Evolutionary conservation across 805 yeast genomes (phyloP).

Genomic region (Saccharomycopsis vini): DNA sequence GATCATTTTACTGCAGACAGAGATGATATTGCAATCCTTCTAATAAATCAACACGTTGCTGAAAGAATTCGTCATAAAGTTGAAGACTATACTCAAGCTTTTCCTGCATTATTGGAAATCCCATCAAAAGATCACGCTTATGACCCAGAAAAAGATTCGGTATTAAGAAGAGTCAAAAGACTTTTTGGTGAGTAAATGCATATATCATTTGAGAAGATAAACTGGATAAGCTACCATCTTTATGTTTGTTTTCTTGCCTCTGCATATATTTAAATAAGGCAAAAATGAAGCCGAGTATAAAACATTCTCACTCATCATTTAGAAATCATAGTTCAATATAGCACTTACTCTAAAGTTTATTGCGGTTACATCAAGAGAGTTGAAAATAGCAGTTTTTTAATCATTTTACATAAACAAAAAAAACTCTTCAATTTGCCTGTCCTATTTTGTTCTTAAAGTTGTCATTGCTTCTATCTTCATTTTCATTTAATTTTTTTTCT

Average conservation of each 20-base stretch:
- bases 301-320: background rate
- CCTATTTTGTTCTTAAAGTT: no score
- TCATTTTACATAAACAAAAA: no score
- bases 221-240: no score
- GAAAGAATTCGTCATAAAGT: slow-evolving; percentile 77
- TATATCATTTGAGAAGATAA: background rate
- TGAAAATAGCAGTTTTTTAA: no score
- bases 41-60: slow-evolving; percentile 92
- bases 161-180: slow-evolving; percentile 87
- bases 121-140: slow-evolving; percentile 99
- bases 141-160: slow-evolving; percentile 96
- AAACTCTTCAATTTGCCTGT: no score
- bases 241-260: no score
- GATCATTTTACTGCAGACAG: slow-evolving; percentile 63
- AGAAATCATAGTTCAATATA: no score
- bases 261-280: no score
- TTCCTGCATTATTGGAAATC: slow-evolving; percentile 93
- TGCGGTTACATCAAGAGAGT: background rate
- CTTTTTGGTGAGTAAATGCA: slow-evolving; percentile 73
- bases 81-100: slow-evolving; percentile 79
- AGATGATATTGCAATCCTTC: slow-evolving; percentile 84
- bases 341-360: background rate
- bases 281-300: no score
- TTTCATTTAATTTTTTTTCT: no score
- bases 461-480: no score